A percentile compares a stretch with the other conserved stretches of the same genome.
These are phyloP conservation scores for Podospora appendiculata DNA, from an alignment of 495 filamentous ascomycete genomes.

Conservation along the genomic window DNA sequence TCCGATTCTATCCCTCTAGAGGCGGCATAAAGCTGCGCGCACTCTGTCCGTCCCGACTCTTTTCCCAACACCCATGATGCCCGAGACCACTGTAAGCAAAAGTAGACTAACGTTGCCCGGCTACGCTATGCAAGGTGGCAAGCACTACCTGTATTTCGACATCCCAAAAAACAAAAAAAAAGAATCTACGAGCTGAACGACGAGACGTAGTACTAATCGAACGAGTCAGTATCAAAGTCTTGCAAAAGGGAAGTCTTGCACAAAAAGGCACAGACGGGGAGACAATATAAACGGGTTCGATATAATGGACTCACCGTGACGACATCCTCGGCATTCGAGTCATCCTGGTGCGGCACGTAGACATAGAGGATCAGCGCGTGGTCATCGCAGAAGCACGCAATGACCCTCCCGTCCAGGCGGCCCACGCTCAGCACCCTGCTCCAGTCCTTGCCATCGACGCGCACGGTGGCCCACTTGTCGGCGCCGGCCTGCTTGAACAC, in stretches of 20 bases:
- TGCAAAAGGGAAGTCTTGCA: neutral
- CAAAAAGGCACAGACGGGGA: neutral
- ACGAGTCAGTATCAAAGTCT: neutral
- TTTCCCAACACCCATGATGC: neutral
- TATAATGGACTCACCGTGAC: constrained; percentile 56
- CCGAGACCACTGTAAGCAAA: neutral
- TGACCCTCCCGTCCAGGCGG: constrained; percentile 75
- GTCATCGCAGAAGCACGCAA: constrained; percentile 77
- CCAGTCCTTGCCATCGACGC: constrained; percentile 91
- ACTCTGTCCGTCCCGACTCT: too few relatives aligned
- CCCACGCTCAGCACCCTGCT: constrained; percentile 84
- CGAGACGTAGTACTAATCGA: constrained; percentile 19
- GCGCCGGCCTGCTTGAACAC: constrained; percentile 52
- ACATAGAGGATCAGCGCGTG: constrained; percentile 89
- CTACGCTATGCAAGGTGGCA: too few relatives aligned
- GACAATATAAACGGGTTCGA: neutral
- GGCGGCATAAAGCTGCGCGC: too few relatives aligned
- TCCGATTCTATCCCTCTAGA: neutral
- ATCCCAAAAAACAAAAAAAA: neutral
- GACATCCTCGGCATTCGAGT: constrained; percentile 60
- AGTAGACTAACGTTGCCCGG: too few relatives aligned
- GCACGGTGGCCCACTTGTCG: constrained; percentile 73
- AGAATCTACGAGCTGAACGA: constrained; percentile 9
- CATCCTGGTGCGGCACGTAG: constrained; percentile 66
- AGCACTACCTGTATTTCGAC: neutral